Evolutionary conservation across 2,329 filamentous ascomycete species (phyloP).

Genomic region (Scolecobasidium constrictum): DNA sequence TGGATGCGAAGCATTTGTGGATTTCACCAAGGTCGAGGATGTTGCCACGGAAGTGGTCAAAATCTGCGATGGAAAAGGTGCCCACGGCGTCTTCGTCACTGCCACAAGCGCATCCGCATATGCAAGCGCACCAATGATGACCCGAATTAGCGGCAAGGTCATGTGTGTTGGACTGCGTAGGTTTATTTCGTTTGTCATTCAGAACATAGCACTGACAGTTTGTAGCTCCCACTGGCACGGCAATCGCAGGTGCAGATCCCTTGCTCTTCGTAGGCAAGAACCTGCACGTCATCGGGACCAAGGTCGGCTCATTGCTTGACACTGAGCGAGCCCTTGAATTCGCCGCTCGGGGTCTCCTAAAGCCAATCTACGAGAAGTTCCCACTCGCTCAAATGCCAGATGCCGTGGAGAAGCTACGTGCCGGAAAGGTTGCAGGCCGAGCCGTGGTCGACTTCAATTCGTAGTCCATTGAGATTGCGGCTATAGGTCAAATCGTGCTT

Average conservation of each 20-base stretch:
- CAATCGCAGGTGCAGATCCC: constrained; percentile 13
- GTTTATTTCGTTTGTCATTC: not conserved
- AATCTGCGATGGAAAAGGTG: constrained; percentile 24
- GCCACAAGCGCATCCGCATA: constrained; percentile 29
- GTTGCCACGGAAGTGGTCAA: constrained; percentile 23
- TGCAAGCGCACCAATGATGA: constrained; percentile 33
- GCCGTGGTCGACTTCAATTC: constrained; percentile 43
- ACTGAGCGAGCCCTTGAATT: constrained; percentile 37
- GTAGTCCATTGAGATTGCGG: too few relatives aligned
- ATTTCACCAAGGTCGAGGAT: constrained; percentile 23
- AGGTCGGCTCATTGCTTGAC: constrained; percentile 38
- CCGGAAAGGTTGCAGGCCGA: constrained; percentile 40
- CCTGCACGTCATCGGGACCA: constrained; percentile 22
- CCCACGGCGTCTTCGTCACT: constrained; percentile 28
- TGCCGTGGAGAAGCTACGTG: constrained; percentile 39
- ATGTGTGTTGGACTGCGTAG: constrained; percentile 40
- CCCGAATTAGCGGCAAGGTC: constrained; percentile 36
- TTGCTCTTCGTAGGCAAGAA: constrained; percentile 20
- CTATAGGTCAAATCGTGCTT: too few relatives aligned
- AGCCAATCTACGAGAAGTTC: constrained; percentile 39
- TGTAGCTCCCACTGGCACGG: not conserved
- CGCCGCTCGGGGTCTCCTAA: constrained; percentile 38
- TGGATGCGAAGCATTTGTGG: constrained; percentile 26
- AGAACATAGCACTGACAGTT: not conserved
- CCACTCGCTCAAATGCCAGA: constrained; percentile 37